Evolutionary conservation across 2,329 filamentous ascomycete species (phyloP), one percentile per base, ranked within the genome.

Genomic region (Dothideomycetes sp.): DNA sequence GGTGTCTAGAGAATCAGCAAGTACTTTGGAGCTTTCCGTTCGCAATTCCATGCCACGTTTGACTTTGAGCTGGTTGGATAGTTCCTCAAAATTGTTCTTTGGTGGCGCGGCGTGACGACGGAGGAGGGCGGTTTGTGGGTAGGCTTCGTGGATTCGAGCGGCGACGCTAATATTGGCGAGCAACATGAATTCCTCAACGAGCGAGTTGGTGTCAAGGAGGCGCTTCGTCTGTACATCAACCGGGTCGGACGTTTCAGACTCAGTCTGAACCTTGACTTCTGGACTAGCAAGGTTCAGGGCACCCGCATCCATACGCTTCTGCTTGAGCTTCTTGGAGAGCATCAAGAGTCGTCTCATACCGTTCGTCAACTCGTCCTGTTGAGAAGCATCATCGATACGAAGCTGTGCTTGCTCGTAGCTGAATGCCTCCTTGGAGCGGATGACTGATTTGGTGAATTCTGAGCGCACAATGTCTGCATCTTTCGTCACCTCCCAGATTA

Each of bases 171-270:
- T 87, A 65, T 98, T 98, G 69, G 91, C 93, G 59, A 96, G 83
- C 56, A 98, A 71, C 91, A 98, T 98, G 71, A 98, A 96, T 59
- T 98, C 91, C 58, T 98, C 91, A 19, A 98, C 93, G 4, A 98
- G 75, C 16, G 89, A 95, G 67, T 96, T 98, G 38, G 91, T 98
- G 55, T 91, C 88, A 29, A 98, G 78, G 37, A 88, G 77, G 52
- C 88, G 75, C 65, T 98, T 98, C 4, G 88, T 94, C 69, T 96
- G 87, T 50, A 98, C 85, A 53, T 96, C 91, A 40, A 94, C 81
- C 1, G 91, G 89, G 56, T 96, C 91, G 1, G 88, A 94, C 1
- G 89, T 93, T 63, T 98, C 91, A 7, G 84, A 94, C 58, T 95
- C 89, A 54, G 84, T 84, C 60, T 95, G 85, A 19, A 98, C 85